A percentile compares a stretch with the other conserved stretches of the same genome.
Evolutionary conservation across 352 stramenopile genomes (phyloP).

Genomic region (Plasmopara halstedii): DNA sequence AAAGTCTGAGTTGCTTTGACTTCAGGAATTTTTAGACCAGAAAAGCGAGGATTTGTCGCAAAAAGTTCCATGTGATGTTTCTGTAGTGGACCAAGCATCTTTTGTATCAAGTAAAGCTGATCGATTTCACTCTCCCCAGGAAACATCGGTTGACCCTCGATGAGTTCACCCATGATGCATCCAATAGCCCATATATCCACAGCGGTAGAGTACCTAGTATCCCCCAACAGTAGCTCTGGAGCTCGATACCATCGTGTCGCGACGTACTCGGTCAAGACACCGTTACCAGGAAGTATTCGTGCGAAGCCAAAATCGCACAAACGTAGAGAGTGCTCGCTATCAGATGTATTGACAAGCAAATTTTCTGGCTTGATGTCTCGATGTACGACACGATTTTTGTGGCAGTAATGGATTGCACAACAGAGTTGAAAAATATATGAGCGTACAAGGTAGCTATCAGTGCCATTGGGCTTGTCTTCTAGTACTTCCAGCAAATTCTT

Average conservation of each 20-base stretch:
- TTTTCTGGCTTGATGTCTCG: conserved; percentile 99
- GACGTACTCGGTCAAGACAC: conserved; percentile 98
- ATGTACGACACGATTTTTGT: conserved; percentile 95
- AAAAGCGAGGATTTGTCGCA: conserved; percentile 86
- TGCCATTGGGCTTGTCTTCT: conserved; percentile 83
- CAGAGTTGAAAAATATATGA: conserved; percentile 98
- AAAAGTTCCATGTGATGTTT: conserved; percentile 90
- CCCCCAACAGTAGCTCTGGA: conserved; percentile 98
- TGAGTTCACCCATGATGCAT: conserved; percentile 97
- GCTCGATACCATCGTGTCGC: conserved; percentile 98
- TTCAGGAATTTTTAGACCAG: conserved; percentile 88
- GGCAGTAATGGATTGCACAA: conserved; percentile 95
- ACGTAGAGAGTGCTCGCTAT: conserved; percentile 93
- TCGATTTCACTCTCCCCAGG: conserved; percentile 98
- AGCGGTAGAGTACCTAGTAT: conserved; percentile 97
- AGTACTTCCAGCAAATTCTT: conserved; percentile 95
- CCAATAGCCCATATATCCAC: conserved; percentile 95
- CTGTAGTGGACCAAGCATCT: conserved; percentile 95
- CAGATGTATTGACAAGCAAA: conserved; percentile 93
- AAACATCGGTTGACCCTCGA: conserved; percentile 97
- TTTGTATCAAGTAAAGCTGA: conserved; percentile 99
- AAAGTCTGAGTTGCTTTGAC: conserved; percentile 89
- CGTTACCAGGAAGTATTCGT: conserved; percentile 65
- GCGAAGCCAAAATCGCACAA: conserved; percentile 98
- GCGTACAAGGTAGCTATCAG: conserved; percentile 91